These are phyloP conservation scores for Penicillium goetzii DNA, from an alignment of 495 filamentous ascomycete species.

Conservation along the genomic window DNA sequence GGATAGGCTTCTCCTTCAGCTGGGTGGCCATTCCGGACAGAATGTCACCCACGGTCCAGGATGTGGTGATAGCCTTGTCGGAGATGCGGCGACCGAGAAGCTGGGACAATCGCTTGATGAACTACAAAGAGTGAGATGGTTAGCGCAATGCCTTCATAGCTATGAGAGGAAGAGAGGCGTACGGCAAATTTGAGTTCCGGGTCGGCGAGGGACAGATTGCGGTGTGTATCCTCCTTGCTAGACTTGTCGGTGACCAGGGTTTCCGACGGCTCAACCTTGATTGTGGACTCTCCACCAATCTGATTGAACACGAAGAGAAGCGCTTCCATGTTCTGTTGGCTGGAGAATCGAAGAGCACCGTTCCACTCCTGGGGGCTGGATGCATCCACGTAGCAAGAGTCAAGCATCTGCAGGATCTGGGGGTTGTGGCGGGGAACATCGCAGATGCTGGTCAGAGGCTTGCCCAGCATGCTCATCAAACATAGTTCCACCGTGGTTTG, in stretches of 20 bases:
- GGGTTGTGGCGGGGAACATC: constrained; percentile 37
- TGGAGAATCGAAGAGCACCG: constrained; percentile 38
- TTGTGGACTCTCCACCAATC: constrained; percentile 32
- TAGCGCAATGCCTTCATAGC: constrained; percentile 11
- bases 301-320: constrained; percentile 48
- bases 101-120: constrained; percentile 76
- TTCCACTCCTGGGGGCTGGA: constrained; percentile 32
- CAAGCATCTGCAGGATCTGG: constrained; percentile 31
- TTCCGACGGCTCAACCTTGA: constrained; percentile 23
- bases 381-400: constrained; percentile 20
- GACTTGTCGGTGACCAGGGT: constrained; percentile 21
- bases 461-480: constrained; percentile 42
- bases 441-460: constrained; percentile 36
- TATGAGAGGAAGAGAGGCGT: constrained; percentile 38
- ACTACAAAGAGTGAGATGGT: constrained; percentile 46
- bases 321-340: constrained; percentile 31
- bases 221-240: constrained; percentile 26
- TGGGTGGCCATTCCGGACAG: constrained; percentile 40
- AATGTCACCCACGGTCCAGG: constrained; percentile 59
- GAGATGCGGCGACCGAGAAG: constrained; percentile 73
- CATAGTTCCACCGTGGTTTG: constrained; percentile 53
- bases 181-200: constrained; percentile 72
- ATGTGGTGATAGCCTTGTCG: constrained; percentile 62
- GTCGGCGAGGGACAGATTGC: constrained; percentile 56
- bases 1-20: constrained; percentile 29